Percentiles rank a stretch among this genome's conserved stretches.
Conservation (phyloP, 805 yeast genomes). For the Candida oleophila region DNA sequence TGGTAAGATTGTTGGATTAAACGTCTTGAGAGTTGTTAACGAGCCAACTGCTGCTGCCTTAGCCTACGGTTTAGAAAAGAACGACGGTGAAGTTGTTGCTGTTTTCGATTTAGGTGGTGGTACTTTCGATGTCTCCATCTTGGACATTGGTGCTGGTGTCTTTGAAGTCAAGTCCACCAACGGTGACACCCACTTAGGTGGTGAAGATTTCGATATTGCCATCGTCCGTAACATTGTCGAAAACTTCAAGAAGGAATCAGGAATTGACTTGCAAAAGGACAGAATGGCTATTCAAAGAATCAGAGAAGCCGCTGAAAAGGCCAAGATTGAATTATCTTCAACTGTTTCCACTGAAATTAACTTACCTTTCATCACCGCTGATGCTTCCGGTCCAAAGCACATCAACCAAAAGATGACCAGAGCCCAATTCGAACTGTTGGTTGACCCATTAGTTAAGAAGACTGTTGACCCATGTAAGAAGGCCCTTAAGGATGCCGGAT, state of each 20-base stretch:
- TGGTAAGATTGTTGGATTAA: constrained; percentile 94
- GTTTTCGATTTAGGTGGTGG: constrained; percentile 99
- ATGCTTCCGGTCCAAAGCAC: constrained; percentile 78
- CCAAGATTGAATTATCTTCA: constrained; percentile 82
- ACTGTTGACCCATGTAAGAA: constrained; percentile 77
- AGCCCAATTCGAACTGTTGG: constrained; percentile 65
- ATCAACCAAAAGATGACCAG: constrained; percentile 68
- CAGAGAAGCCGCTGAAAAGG: constrained; percentile 87
- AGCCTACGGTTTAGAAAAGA: constrained; percentile 90
- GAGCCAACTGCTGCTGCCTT: constrained; percentile 94
- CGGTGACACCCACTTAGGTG: constrained; percentile 93
- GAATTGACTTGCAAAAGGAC: constrained; percentile 63
- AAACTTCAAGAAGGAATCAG: constrained; percentile 72
- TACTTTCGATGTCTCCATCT: constrained; percentile 94
- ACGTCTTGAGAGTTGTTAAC: constrained; percentile 84
- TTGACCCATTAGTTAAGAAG: constrained; percentile 67
- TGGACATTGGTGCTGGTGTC: constrained; percentile 96
- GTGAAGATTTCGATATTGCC: constrained; percentile 88
- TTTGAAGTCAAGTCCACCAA: constrained; percentile 97
- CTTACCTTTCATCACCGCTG: constrained; percentile 86
- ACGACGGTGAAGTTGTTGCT: constrained; percentile 80
- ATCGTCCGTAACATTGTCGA: constrained; percentile 81
- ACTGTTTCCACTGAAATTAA: constrained; percentile 70
- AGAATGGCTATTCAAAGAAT: constrained; percentile 82
- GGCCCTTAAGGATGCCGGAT: constrained; percentile 78